Conservation (phyloP, 1,284 basidiomycete genomes). For the Ganoderma multipileum region DNA sequence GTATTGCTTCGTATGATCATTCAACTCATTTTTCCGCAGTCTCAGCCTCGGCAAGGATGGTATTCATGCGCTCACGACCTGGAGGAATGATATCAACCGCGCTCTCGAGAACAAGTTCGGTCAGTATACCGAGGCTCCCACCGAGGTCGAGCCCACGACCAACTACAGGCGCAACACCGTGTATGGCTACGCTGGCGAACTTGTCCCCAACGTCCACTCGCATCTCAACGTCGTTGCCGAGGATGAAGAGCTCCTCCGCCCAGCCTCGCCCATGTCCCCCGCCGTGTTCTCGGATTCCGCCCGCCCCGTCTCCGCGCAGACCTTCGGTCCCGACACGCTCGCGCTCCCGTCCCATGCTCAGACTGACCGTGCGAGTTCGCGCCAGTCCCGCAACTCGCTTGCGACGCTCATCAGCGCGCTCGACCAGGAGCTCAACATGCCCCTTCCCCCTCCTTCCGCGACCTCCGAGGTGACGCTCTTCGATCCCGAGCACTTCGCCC, state of each 20-base stretch:
- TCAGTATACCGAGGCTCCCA: constrained; percentile 34
- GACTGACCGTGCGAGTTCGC: constrained; percentile 52
- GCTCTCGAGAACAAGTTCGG: constrained; percentile 52
- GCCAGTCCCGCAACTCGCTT: constrained; percentile 60
- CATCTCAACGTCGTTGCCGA: constrained; percentile 49
- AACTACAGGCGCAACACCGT: constrained; percentile 55
- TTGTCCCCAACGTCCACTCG: constrained; percentile 34
- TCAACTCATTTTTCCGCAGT: constrained; percentile 42
- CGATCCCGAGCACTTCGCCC: constrained; percentile 45
- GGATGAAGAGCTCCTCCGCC: constrained; percentile 43
- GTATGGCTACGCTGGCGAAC: constrained; percentile 45
- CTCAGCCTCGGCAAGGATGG: constrained; percentile 70
- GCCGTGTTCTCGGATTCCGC: neutral
- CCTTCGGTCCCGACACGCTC: constrained; percentile 49
- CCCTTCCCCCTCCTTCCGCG: constrained; percentile 53
- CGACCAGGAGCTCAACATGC: constrained; percentile 39
- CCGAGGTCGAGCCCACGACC: constrained; percentile 34
- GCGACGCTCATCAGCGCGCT: constrained; percentile 49
- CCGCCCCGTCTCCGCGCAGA: constrained; percentile 49
- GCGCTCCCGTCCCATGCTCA: constrained; percentile 49
- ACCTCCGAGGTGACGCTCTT: constrained; percentile 67
- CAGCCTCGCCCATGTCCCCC: constrained; percentile 27
- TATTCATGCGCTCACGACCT: constrained; percentile 53
- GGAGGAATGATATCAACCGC: constrained; percentile 58
- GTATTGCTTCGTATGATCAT: neutral